Conservation (phyloP, 1,284 basidiomycete species). For the Rhodotorula sp. region DNA sequence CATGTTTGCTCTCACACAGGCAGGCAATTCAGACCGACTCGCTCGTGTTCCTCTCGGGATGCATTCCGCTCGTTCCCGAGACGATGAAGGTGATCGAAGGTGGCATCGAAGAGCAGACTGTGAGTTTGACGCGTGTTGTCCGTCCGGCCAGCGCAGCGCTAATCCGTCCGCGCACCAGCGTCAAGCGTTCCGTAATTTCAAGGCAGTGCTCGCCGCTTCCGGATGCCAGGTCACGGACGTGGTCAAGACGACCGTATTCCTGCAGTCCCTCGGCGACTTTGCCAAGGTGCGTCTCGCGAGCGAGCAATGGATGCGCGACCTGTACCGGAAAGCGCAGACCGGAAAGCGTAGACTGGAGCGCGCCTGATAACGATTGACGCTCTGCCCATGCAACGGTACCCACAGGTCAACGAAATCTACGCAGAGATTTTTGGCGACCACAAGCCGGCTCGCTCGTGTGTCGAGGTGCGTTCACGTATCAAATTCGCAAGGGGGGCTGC, state of each 20-base stretch:
- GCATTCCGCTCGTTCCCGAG: slow-evolving; percentile 78
- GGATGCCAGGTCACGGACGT: slow-evolving; percentile 74
- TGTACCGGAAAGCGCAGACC: too few relatives aligned
- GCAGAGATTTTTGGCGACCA: slow-evolving; percentile 67
- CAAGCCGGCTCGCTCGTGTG: slow-evolving; percentile 88
- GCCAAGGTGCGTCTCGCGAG: slow-evolving; percentile 49
- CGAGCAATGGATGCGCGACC: too few relatives aligned
- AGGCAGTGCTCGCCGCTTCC: slow-evolving; percentile 76
- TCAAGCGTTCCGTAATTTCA: slow-evolving; percentile 84
- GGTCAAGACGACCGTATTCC: slow-evolving; percentile 68
- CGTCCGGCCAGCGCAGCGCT: too few relatives aligned
- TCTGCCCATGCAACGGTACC: too few relatives aligned
- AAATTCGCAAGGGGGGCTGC: too few relatives aligned
- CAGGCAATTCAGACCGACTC: slow-evolving; percentile 80
- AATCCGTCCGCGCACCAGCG: slow-evolving; percentile 43
- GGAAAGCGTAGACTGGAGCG: slow-evolving; percentile 15
- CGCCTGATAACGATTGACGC: not conserved
- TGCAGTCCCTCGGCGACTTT: slow-evolving; percentile 61
- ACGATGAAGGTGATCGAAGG: slow-evolving; percentile 72
- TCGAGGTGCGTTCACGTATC: slow-evolving; percentile 61
- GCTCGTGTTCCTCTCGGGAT: slow-evolving; percentile 80
- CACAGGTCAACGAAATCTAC: slow-evolving; percentile 41
- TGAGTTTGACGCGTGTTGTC: slow-evolving; percentile 4
- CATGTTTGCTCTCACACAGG: slow-evolving; percentile 9
- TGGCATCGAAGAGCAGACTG: slow-evolving; percentile 78